phyloP scores from a whole-genome alignment of 768 basidiomycete species.

The Lactarius indigo region DNA sequence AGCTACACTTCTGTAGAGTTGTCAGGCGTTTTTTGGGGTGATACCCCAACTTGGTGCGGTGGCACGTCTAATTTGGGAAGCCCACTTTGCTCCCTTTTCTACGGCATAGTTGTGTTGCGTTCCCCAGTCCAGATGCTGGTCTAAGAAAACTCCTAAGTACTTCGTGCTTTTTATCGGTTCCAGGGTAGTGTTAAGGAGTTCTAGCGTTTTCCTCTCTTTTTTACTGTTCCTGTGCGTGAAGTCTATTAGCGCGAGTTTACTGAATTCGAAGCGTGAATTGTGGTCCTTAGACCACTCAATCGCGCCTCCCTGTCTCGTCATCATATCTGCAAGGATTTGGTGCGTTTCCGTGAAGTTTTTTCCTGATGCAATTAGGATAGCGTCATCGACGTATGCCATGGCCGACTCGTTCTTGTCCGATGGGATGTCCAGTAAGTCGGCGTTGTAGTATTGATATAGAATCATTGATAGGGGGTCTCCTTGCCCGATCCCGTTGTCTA shows the following conservation, averaged over 20 bases:
- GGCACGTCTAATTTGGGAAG: too few species aligned
- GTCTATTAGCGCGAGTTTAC: slow-evolving; percentile 6
- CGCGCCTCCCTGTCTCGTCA: neutral
- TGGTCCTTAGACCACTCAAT: neutral
- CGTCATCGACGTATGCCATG: neutral
- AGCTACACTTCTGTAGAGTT: too few species aligned
- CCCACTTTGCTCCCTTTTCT: too few species aligned
- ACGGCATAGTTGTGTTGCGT: too few species aligned
- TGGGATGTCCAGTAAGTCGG: slow-evolving; percentile 3
- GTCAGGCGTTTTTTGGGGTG: too few species aligned
- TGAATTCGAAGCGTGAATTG: neutral
- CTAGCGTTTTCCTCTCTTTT: neutral
- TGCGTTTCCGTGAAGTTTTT: slow-evolving; percentile 30
- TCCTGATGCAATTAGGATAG: slow-evolving; percentile 28
- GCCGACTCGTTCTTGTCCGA: neutral
- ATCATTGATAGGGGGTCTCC: slow-evolving; percentile 2
- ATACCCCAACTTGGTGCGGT: too few species aligned
- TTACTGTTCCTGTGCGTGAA: neutral
- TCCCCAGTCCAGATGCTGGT: slow-evolving; percentile 7
- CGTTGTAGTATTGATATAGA: slow-evolving; percentile 12
- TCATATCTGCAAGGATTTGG: neutral
- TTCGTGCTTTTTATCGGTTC: neutral
- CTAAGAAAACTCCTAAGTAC: slow-evolving; percentile 4
- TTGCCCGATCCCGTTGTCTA: slow-evolving; percentile 1
- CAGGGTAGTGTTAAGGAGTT: rapidly evolving